These are phyloP conservation scores for Leishmania mexicana DNA, from an alignment of 208 protist species.

Conservation along the genomic window DNA sequence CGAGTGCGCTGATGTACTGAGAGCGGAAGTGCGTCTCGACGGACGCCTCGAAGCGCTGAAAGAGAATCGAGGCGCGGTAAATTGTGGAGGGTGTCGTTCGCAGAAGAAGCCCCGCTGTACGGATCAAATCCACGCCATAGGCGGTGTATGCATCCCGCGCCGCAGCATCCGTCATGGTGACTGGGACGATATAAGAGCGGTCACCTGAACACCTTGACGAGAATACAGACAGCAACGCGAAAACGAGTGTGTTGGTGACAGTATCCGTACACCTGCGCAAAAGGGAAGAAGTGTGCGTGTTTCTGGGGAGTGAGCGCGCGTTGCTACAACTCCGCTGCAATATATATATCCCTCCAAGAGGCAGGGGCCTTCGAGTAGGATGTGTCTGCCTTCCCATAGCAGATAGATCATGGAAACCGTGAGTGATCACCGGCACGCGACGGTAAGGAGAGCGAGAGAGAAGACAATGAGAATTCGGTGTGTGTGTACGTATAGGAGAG, in stretches of 20 bases:
- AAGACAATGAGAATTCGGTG: background rate
- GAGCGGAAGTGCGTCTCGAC: slow-evolving; percentile 44
- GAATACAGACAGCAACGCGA: background rate
- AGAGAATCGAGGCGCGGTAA: slow-evolving; percentile 71
- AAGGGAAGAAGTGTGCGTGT: background rate
- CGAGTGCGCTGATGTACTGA: slow-evolving; percentile 30
- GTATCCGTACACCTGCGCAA: background rate
- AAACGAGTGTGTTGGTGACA: background rate
- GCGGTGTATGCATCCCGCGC: slow-evolving; percentile 49
- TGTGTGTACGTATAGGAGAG: background rate
- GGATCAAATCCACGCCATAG: slow-evolving; percentile 83
- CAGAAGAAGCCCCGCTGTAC: slow-evolving; percentile 62
- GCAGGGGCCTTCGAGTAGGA: background rate
- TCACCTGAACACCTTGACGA: too few relatives aligned
- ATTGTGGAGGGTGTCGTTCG: slow-evolving; percentile 67
- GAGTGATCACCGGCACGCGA: background rate
- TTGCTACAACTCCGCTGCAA: background rate
- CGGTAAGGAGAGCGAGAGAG: background rate
- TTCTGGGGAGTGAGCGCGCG: background rate
- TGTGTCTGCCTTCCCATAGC: background rate
- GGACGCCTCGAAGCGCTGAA: slow-evolving; percentile 74
- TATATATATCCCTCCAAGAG: background rate
- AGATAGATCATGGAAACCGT: background rate
- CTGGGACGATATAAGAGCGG: too few relatives aligned
- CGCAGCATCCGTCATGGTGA: slow-evolving; percentile 30